A percentile compares a stretch with the other conserved stretches of the same genome.
These are phyloP conservation scores for Codiaeum variegatum DNA, from an alignment of 441 rosid species.

Conservation along the genomic window DNA sequence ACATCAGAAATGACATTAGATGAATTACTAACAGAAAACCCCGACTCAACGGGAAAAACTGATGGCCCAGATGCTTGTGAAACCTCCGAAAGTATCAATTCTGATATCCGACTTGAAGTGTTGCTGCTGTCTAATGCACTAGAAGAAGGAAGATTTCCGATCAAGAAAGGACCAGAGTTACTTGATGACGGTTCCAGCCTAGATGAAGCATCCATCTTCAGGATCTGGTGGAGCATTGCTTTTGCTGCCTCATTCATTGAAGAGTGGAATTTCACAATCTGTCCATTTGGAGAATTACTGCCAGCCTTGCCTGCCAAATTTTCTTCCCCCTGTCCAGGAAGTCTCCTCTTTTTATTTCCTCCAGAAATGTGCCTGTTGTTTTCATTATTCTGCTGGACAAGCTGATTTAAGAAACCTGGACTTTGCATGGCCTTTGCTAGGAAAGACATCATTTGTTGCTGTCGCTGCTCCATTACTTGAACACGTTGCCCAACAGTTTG, in stretches of 20 bases:
- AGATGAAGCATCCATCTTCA: conserved; percentile 49
- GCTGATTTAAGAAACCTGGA: conserved; percentile 67
- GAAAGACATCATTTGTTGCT: conserved; percentile 87
- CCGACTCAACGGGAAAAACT: conserved; percentile 38
- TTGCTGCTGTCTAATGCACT: conserved; percentile 37
- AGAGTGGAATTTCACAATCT: conserved; percentile 74
- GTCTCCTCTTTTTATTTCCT: conserved; percentile 75
- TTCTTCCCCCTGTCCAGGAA: conserved; percentile 56
- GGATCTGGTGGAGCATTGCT: conserved; percentile 62
- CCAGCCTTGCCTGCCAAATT: conserved; percentile 30
- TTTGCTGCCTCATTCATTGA: conserved; percentile 70
- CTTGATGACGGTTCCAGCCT: conserved; percentile 44
- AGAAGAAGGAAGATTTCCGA: conserved; percentile 40
- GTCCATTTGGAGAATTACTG: conserved; percentile 49
- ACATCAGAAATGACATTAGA: conserved; percentile 33
- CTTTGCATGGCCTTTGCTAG: conserved; percentile 81
- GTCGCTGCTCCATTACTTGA: conserved; percentile 81
- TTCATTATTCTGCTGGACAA: conserved; percentile 67
- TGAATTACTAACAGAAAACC: conserved; percentile 54
- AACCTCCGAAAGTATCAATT: conserved; percentile 50
- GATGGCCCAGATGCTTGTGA: conserved; percentile 40
- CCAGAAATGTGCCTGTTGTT: conserved; percentile 51
- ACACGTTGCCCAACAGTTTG: conserved; percentile 53
- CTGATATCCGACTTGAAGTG: conserved; percentile 37
- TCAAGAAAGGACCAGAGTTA: conserved; percentile 42